These are phyloP conservation scores for Polychytrium aggregatum DNA, from an alignment of 192 early-diverging fungal genomes.

Conservation along the genomic window DNA sequence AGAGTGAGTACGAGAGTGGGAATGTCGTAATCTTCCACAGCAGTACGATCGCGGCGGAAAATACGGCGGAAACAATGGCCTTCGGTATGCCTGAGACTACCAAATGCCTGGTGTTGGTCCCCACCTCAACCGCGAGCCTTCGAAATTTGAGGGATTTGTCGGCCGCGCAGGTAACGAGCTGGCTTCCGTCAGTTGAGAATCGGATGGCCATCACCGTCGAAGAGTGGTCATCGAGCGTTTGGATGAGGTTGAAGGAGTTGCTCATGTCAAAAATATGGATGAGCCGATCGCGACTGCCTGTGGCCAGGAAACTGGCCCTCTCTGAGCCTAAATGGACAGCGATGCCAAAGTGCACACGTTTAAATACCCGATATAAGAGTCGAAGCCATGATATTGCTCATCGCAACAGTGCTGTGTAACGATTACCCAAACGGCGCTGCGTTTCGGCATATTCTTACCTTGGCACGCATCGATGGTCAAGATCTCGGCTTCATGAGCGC, in stretches of 20 bases:
- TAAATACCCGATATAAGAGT: too few relatives aligned
- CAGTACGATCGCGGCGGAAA: too few relatives aligned
- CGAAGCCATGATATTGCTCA: too few relatives aligned
- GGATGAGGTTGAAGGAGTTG: slow-evolving; percentile 44
- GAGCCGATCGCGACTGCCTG: slow-evolving; percentile 63
- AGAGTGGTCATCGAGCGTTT: slow-evolving; percentile 77
- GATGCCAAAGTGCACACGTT: too few relatives aligned
- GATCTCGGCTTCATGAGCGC: slow-evolving; percentile 72
- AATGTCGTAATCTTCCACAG: too few relatives aligned
- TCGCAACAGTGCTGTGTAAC: not conserved
- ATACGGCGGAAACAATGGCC: too few relatives aligned
- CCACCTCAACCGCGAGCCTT: slow-evolving; percentile 1
- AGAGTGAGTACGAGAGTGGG: too few relatives aligned
- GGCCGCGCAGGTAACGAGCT: slow-evolving; percentile 65
- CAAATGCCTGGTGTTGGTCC: not conserved
- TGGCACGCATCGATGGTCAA: slow-evolving; percentile 59
- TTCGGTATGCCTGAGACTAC: too few relatives aligned
- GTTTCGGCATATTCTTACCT: slow-evolving; percentile 6
- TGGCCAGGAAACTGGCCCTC: too few relatives aligned
- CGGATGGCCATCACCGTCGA: slow-evolving; percentile 65
- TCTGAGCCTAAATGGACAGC: too few relatives aligned
- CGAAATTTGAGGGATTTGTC: slow-evolving; percentile 77
- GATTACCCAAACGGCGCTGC: slow-evolving; percentile 5
- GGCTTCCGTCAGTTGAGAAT: slow-evolving; percentile 51
- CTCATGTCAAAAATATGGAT: slow-evolving; percentile 64